Base-by-base conservation (phyloP, 2,329 filamentous ascomycete genomes). In the Lithohypha guttulata region DNA sequence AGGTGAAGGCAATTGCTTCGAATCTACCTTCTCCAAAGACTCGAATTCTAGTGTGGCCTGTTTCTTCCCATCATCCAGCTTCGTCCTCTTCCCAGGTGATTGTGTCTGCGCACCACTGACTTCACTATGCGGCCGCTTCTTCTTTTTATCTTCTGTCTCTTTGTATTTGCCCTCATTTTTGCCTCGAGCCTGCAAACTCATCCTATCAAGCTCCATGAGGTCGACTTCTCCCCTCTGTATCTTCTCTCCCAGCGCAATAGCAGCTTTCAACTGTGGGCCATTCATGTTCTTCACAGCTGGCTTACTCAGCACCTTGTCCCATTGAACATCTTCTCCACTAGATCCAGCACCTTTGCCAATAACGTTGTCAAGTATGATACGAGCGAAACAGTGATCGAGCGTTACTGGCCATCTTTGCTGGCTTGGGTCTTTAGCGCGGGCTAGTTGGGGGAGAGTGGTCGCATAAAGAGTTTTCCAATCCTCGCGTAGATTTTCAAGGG, bases 201-300 rank as follows among this genome's bases (percentile, higher is more conserved):
- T 47, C 41, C 58, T 50, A 47, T 69, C 54, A 25, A 68, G 42
- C 18, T 57, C 55, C 4, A 56, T 55, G 10, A 68, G 46, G 45
- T 65, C 49, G 4, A 48, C 58, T 11, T 55, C 44, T 1, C 65
- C 64, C 20, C 43, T 45, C 8, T 54, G 50, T 23, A 68, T 60
- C 18, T 53, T 47, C 42, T 59, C 51, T 0, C 56, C 64, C 15
- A 68, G 44, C 7, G 52, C 46, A 19, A 67, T 60, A 11, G 60
- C 61, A 15, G 44, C 44, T 18, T 51, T 26, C 27, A 68, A 34
- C 42, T 68, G 64, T 22, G 45, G 34, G 6, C 43, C 41, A 10
- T 49, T 54, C 65, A 69, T 69, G 34, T 66, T 59, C 46, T 57
- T 63, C 30, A 62, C 54, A 0, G 65, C 64, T 2, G 65, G 65